Base-by-base conservation (phyloP, 139 green algal genomes). In the Helicosporidium sp. region DNA sequence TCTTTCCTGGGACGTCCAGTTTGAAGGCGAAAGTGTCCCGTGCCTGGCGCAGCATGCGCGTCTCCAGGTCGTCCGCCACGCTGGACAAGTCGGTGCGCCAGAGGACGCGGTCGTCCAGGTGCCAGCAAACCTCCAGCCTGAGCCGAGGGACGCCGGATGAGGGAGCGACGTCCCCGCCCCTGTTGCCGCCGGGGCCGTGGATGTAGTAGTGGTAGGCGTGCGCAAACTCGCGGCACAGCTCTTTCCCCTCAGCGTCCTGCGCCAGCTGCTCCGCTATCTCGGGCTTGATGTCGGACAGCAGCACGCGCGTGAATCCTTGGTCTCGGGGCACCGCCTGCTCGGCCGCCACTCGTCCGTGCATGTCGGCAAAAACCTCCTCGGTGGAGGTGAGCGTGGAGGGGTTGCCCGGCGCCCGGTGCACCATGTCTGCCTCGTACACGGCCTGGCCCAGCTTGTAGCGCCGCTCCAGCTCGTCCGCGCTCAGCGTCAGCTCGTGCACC, bases 151-250 rank as follows among this genome's bases (percentile, higher is more conserved):
- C n/a, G n/a, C n/a, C n/a, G n/a, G n/a, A n/a, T n/a, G n/a, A n/a
- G n/a, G n/a, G n/a, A 37, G 13, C 31, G 10, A 18, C 10, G 31
- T 37, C 31, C 31, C 31, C 18, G 10, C 8, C 6, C 25, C 48
- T 22, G 45, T 78, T 84, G 29, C 76, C 78, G 10, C 43, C 19
- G 2, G 68, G 52, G 2, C 78, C 78, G 28, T 86, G 77, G 40
- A 88, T 50, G 68, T 88, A 88, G 57, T 84, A 88, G 53, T 88
- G 78, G 61, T 88, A 88, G 4, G 86, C 48, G 55, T 88, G 78
- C n/a, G n/a, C n/a, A n/a, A n/a, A n/a, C n/a, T n/a, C n/a, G n/a
- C n/a, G n/a, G n/a, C n/a, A n/a, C n/a, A n/a, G n/a, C n/a, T n/a
- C n/a, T n/a, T n/a, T n/a, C n/a, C n/a, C n/a, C n/a, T n/a, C n/a